Percentiles rank a stretch among this genome's conserved stretches.
phyloP scores from a whole-genome alignment of 352 stramenopile genomes.

The Globisporangium perplexum region DNA sequence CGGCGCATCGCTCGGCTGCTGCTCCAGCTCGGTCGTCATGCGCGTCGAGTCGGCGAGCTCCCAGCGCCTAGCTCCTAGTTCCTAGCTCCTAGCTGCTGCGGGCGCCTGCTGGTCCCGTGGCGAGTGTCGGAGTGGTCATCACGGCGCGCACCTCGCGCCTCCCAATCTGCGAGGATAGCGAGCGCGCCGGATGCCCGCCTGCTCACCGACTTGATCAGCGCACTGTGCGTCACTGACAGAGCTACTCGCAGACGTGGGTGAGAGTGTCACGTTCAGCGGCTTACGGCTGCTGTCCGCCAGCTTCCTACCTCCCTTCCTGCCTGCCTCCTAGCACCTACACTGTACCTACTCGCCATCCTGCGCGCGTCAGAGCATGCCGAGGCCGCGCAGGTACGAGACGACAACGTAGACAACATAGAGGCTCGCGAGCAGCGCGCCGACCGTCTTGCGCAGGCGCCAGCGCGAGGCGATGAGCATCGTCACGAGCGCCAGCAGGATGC shows the following conservation, averaged over 20 bases:
- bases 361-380: slow-evolving; percentile 49
- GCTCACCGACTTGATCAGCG: background rate
- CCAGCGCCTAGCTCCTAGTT: too few species aligned
- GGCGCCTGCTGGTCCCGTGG: background rate
- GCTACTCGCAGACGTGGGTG: too few species aligned
- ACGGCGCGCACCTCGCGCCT: background rate
- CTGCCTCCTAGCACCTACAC: too few species aligned
- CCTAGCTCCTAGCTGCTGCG: background rate
- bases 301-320: too few species aligned
- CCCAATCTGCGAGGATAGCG: background rate
- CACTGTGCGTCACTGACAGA: too few species aligned
- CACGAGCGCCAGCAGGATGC: slow-evolving; percentile 50
- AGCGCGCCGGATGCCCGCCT: background rate
- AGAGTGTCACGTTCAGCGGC: too few species aligned
- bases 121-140: background rate
- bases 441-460: slow-evolving; percentile 42
- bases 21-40: background rate
- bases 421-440: slow-evolving; percentile 33
- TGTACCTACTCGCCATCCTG: too few species aligned
- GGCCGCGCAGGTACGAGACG: slow-evolving; percentile 47
- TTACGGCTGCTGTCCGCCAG: too few species aligned
- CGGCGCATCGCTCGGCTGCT: background rate
- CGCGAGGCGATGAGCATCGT: slow-evolving; percentile 36
- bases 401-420: slow-evolving; percentile 56
- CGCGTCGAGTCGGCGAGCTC: too few species aligned